These are phyloP conservation scores for Barnettozyma sp. DNA, from an alignment of 805 yeast genomes.

Conservation along the genomic window DNA sequence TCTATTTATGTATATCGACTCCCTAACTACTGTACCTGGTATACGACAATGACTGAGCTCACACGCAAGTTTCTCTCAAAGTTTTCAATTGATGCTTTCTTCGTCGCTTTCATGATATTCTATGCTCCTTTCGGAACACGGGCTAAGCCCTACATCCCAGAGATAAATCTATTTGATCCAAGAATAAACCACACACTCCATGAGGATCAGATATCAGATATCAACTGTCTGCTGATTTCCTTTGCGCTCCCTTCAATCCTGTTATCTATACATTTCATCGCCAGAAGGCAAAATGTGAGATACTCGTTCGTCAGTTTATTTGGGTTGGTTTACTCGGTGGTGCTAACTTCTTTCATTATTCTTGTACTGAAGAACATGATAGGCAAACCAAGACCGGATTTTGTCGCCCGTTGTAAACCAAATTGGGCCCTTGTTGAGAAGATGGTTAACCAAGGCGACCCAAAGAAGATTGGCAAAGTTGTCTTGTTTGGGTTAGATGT, in stretches of 20 bases:
- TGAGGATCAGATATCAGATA: slow-evolving; percentile 7
- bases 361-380: slow-evolving; percentile 64
- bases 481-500: slow-evolving; percentile 34
- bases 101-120: slow-evolving; percentile 3
- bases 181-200: slow-evolving; percentile 6
- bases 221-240: slow-evolving; percentile 4
- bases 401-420: slow-evolving; percentile 77
- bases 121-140: slow-evolving; percentile 4
- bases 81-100: slow-evolving; percentile 4
- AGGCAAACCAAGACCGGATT: slow-evolving; percentile 89
- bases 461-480: slow-evolving; percentile 6
- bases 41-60: not conserved
- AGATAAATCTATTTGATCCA: slow-evolving; percentile 12
- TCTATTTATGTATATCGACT: not conserved
- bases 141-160: slow-evolving; percentile 7
- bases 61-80: slow-evolving; percentile 5
- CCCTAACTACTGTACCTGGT: no score
- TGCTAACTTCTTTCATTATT: slow-evolving; percentile 12
- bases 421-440: slow-evolving; percentile 16
- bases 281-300: slow-evolving; percentile 4
- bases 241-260: slow-evolving; percentile 2
- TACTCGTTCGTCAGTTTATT: slow-evolving; percentile 8
- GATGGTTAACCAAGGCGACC: slow-evolving; percentile 8
- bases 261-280: slow-evolving; percentile 3
- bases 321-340: slow-evolving; percentile 7